phyloP scores from a whole-genome alignment of 208 protist species.

The Trypanosoma cruzi region DNA sequence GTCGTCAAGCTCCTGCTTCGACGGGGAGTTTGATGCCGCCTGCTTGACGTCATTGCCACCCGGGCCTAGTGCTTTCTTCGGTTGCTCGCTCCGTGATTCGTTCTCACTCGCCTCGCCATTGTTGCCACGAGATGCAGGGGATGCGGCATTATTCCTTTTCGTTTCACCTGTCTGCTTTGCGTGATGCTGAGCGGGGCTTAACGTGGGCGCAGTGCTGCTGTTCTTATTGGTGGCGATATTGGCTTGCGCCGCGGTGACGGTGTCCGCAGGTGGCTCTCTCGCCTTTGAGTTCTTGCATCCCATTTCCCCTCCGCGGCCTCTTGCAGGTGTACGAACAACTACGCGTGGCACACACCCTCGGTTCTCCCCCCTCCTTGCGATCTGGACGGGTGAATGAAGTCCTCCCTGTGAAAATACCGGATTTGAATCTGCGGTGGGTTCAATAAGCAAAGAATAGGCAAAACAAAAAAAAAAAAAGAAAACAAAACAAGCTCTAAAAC shows the following conservation, averaged over 20 bases:
- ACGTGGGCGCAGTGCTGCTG: constrained; percentile 1
- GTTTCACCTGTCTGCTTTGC: constrained; percentile 17
- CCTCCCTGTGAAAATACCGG: neutral
- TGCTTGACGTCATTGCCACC: neutral
- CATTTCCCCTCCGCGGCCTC: constrained; percentile 24
- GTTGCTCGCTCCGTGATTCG: constrained; percentile 4
- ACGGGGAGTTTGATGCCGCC: neutral
- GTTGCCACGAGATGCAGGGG: constrained; percentile 25
- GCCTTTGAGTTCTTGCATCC: constrained; percentile 24
- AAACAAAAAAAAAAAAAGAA: constrained; percentile 2
- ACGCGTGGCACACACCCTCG: neutral
- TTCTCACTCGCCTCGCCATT: constrained; percentile 15
- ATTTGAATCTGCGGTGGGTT: neutral
- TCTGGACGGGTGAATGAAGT: neutral
- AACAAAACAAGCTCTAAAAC: no score
- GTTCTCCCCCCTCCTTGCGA: neutral
- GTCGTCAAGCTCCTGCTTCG: constrained; percentile 43
- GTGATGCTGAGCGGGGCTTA: constrained; percentile 18
- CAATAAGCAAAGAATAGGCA: neutral
- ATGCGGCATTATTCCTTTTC: constrained; percentile 14
- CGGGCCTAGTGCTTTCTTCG: neutral
- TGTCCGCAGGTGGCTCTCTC: constrained; percentile 14
- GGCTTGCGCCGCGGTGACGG: constrained; percentile 29
- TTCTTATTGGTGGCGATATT: constrained; percentile 23
- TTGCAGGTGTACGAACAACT: neutral